These are phyloP conservation scores for Castanopsis chinensis DNA, from an alignment of 306 rosid genomes.

Conservation along the genomic window DNA sequence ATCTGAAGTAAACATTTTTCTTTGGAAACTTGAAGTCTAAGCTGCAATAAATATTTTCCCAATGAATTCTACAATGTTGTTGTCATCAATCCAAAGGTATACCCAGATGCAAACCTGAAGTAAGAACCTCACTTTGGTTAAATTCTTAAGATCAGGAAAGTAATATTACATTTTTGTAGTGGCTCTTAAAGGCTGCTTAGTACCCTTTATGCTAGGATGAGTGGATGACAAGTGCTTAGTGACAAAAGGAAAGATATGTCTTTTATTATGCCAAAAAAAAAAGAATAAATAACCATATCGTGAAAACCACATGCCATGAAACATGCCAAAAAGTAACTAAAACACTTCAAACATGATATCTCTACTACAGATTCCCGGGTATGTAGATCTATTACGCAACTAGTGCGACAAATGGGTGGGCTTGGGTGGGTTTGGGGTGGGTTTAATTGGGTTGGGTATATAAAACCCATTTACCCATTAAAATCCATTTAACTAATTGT, in stretches of 20 bases:
- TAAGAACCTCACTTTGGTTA: slow-evolving; percentile 21
- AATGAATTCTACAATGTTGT: slow-evolving; percentile 47
- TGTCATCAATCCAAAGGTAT: slow-evolving; percentile 74
- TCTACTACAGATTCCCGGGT: no score
- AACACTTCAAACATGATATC: no score
- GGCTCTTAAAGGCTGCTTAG: not conserved
- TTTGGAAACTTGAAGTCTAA: slow-evolving; percentile 31
- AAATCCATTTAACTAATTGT: no score
- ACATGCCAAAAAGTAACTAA: no score
- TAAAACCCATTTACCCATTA: no score
- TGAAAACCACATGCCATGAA: no score
- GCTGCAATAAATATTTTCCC: slow-evolving; percentile 93
- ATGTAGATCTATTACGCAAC: no score
- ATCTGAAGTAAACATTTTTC: no score
- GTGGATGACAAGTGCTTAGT: slow-evolving; percentile 12
- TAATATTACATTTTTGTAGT: not conserved
- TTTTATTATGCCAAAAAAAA: not conserved
- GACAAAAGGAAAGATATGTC: not conserved
- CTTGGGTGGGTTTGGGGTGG: no score
- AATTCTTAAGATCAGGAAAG: slow-evolving; percentile 14
- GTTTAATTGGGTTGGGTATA: no score
- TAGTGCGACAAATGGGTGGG: no score
- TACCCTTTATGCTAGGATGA: slow-evolving; percentile 4
- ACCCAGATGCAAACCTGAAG: slow-evolving; percentile 84
- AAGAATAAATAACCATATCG: not conserved